phyloP scores from a whole-genome alignment of 495 filamentous ascomycete genomes.

The Bathelium albidoporum region DNA sequence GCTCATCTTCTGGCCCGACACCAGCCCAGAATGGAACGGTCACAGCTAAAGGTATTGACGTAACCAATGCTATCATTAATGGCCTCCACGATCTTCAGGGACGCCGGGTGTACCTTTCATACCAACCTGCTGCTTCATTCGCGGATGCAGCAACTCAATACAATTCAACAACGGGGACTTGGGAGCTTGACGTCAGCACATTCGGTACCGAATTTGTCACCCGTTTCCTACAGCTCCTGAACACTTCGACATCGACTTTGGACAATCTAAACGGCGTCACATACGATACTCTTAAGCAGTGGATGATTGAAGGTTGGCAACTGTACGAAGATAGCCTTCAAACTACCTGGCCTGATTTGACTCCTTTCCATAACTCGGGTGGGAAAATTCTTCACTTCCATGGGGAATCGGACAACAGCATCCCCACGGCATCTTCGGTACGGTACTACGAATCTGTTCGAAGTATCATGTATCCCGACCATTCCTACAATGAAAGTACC shows the following conservation, averaged over 20 bases:
- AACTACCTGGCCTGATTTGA: constrained; percentile 40
- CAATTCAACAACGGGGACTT: constrained; percentile 31
- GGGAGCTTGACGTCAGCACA: constrained; percentile 28
- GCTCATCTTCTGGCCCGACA: no score
- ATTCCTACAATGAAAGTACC: constrained; percentile 30
- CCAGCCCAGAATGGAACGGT: neutral
- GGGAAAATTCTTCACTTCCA: constrained; percentile 45
- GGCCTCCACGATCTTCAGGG: constrained; percentile 39
- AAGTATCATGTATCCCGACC: constrained; percentile 38
- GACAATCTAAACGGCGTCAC: constrained; percentile 39
- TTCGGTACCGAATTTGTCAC: constrained; percentile 35
- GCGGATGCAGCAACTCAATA: constrained; percentile 36
- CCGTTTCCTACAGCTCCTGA: constrained; percentile 30
- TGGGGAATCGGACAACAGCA: constrained; percentile 40
- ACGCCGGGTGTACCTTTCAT: constrained; percentile 38
- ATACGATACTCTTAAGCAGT: constrained; percentile 39
- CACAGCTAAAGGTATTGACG: constrained; percentile 27
- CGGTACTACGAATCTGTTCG: constrained; percentile 43
- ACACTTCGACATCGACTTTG: constrained; percentile 26
- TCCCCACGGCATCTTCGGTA: constrained; percentile 39
- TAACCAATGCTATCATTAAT: constrained; percentile 33
- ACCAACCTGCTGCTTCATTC: constrained; percentile 34
- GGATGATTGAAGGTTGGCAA: constrained; percentile 29
- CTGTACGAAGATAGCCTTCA: constrained; percentile 33
- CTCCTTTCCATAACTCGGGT: constrained; percentile 33